Evolutionary conservation across 1,139 yeast genomes (phyloP).

Genomic region (Magnusiomyces tetraspermus): DNA sequence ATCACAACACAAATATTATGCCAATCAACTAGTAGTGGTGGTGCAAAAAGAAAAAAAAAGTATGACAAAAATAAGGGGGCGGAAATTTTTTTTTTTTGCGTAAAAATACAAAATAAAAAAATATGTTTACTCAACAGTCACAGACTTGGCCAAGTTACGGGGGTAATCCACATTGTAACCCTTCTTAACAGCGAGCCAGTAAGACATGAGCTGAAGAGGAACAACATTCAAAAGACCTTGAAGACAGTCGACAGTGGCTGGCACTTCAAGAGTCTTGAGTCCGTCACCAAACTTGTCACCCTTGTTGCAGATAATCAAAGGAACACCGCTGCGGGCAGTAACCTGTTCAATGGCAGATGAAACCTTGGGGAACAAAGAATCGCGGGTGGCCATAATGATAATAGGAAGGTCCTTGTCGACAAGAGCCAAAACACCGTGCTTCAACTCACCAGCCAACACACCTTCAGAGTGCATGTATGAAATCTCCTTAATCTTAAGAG

Average conservation of each 20-base stretch:
- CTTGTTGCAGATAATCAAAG: conserved; percentile 86
- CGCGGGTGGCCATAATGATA: conserved; percentile 92
- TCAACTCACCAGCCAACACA: conserved; percentile 96
- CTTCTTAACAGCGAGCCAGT: conserved; percentile 92
- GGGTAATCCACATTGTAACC: conserved; percentile 99
- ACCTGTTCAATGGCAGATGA: conserved; percentile 96
- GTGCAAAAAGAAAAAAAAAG: not conserved
- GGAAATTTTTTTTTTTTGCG: too few relatives aligned
- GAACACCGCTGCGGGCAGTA: conserved; percentile 94
- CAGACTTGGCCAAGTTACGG: conserved; percentile 95
- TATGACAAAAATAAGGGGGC: not conserved
- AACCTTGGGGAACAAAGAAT: conserved; percentile 91
- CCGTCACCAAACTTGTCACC: conserved; percentile 42
- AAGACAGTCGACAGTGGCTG: conserved; percentile 91
- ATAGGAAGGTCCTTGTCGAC: conserved; percentile 92
- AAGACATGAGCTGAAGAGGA: conserved; percentile 92
- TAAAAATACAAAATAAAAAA: not conserved
- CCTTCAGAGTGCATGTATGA: conserved; percentile 99
- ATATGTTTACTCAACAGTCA: conserved; percentile 67
- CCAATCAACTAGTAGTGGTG: not conserved
- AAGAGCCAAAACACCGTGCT: conserved; percentile 95
- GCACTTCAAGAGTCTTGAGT: conserved; percentile 63
- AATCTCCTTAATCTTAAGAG: conserved; percentile 94
- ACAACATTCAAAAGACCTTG: conserved; percentile 93
- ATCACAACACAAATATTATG: too few relatives aligned